Evolutionary conservation across 2,329 filamentous ascomycete genomes (phyloP), one percentile per base, ranked within the genome.

Genomic region (Trichoderma asperellum): DNA sequence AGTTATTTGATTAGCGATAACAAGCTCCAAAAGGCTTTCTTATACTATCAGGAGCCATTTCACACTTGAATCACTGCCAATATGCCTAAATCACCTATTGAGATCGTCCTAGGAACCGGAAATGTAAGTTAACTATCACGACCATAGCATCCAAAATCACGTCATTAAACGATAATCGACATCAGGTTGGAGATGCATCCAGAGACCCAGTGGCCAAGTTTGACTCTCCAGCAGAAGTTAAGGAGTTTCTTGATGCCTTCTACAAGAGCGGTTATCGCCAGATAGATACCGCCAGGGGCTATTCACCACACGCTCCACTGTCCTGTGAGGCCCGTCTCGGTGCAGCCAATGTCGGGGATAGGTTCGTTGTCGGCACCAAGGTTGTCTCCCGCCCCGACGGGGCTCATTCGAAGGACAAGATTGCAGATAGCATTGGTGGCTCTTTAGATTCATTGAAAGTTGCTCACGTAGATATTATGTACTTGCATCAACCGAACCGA

Each of bases 291-390:
- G 68, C 68, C 34, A 58, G 68, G 35, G 47, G 47, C 14, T 70
- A 70, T 3, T 69, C 67, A 8, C 59, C 59, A 10, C 58, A 71
- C 0, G 75, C 75, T 2, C 75, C 73, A 0, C 72, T 72, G 5
- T 73, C 70, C 2, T 76, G 74, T 0, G 81, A 82, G 72, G 72
- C 72, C 3, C 74, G 75, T 5, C 72, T 81, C 5, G 80, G 76
- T 0, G 72, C 68, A 5, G 76, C 69, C 27, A 71, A 62, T 1
- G 77, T 76, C 0, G 76, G 74, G 0, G 72, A 76, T 5, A 68
- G 72, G 3, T 80, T 81, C 61, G 61, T 55, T 1, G 76, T 82
- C 12, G 74, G 80, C 68, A 80, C 79, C 24, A 82, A 82, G 68
- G 75, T 81, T n/a, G 34, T 60, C 11, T 75, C 74, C 1, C 24